A percentile compares a stretch with the other conserved stretches of the same genome.
These are phyloP conservation scores for Boehmeria nivea DNA, from an alignment of 306 rosid species.

Conservation along the genomic window DNA sequence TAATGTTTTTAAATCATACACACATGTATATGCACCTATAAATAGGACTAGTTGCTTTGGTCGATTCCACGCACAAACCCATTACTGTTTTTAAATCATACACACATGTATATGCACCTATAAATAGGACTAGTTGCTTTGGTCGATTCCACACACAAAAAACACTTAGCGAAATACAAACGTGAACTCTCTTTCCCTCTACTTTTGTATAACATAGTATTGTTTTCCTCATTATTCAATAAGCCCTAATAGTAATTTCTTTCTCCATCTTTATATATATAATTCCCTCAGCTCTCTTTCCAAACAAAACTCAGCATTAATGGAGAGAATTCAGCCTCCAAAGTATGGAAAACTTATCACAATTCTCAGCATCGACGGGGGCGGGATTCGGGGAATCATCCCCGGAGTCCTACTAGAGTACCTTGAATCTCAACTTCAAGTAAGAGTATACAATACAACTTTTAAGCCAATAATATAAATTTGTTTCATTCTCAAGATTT, in stretches of 20 bases:
- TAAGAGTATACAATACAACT: neutral
- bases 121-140: neutral
- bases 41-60: neutral
- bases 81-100: no score
- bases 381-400: constrained; percentile 33
- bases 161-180: neutral
- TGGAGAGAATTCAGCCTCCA: constrained; percentile 5
- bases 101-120: no score
- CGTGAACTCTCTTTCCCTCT: neutral
- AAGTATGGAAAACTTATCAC: constrained; percentile 19
- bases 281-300: no score
- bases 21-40: no score
- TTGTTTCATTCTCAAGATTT: no score
- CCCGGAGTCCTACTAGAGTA: constrained; percentile 21
- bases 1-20: no score
- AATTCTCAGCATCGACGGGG: constrained; percentile 30
- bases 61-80: neutral
- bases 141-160: neutral
- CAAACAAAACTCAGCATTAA: no score
- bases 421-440: constrained; percentile 31
- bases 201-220: no score
- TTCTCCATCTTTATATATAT: neutral
- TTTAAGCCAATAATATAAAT: neutral
- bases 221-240: no score
- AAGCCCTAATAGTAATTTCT: neutral